A percentile compares a stretch with the other conserved stretches of the same genome.
These are phyloP conservation scores for Aureococcus anophagefferens DNA, from an alignment of 108 stramenopile genomes.

Conservation along the genomic window DNA sequence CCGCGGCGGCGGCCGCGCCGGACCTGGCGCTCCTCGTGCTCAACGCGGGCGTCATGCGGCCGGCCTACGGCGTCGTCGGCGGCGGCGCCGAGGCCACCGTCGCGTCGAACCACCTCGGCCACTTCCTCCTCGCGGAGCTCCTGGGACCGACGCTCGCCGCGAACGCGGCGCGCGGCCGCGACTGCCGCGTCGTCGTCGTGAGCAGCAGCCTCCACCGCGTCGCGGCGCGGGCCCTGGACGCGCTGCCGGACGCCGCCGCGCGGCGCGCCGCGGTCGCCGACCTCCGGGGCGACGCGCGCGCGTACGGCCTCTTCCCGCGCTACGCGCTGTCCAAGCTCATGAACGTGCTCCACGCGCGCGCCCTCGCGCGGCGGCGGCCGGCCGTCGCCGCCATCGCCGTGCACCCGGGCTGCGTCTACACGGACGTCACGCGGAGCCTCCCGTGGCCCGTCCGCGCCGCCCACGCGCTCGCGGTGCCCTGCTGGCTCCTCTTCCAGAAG, in stretches of 20 bases:
- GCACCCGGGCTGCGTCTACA: constrained; percentile 14
- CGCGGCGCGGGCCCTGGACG: background rate
- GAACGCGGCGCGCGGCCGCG: no score
- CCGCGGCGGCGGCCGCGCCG: no score
- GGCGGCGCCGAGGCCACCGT: constrained; percentile 31
- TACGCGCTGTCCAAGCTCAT: constrained; percentile 13
- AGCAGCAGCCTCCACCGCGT: constrained; percentile 2
- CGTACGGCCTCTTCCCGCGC: constrained; percentile 3
- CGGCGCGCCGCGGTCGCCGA: constrained; percentile 13
- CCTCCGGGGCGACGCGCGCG: background rate
- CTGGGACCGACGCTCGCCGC: constrained; percentile 18
- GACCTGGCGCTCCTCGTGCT: constrained; percentile 29
- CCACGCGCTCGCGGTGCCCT: background rate
- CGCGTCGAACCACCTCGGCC: constrained; percentile 30
- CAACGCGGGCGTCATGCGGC: constrained; percentile 41
- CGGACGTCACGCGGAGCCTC: constrained; percentile 10
- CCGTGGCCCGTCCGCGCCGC: background rate
- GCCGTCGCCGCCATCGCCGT: constrained; percentile 3
- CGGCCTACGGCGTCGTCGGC: constrained; percentile 4
- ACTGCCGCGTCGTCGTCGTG: constrained; percentile 22
- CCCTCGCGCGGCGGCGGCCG: background rate
- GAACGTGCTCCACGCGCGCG: constrained; percentile 8
- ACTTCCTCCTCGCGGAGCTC: constrained; percentile 24
- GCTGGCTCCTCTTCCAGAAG: constrained; percentile 10
- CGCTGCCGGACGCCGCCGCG: no score